Conservation (phyloP, 371 early-diverging fungal genomes). For the Paraphysoderma sedebokerense region DNA sequence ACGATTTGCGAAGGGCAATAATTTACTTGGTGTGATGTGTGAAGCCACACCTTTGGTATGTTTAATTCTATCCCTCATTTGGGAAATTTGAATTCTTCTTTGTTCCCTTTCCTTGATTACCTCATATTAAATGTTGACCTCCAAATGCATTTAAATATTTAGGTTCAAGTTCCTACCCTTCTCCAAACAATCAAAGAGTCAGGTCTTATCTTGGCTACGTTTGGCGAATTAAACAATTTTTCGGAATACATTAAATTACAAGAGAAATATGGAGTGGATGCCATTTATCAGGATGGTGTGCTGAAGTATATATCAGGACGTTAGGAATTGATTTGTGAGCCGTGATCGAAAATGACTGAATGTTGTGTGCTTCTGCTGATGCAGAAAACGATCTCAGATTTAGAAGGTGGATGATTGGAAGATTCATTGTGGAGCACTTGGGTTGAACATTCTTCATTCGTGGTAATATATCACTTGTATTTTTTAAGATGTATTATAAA, state of each 20-base stretch:
- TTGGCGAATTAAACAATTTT: slow-evolving; percentile 54
- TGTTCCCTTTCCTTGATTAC: neutral
- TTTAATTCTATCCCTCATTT: neutral
- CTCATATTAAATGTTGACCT: neutral
- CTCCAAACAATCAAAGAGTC: slow-evolving; percentile 76
- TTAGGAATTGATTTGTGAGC: no score
- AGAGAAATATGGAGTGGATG: slow-evolving; percentile 69
- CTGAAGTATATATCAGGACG: no score
- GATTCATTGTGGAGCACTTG: no score
- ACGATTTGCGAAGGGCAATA: slow-evolving; percentile 50
- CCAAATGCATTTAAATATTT: slow-evolving; percentile 3
- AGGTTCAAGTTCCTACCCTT: slow-evolving; percentile 72
- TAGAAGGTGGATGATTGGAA: no score
- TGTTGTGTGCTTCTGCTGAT: no score
- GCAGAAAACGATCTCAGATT: no score
- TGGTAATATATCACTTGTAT: no score
- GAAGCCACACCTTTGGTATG: slow-evolving; percentile 66
- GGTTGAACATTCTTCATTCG: no score
- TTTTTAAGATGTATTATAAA: no score
- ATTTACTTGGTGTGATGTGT: slow-evolving; percentile 74
- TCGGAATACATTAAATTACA: slow-evolving; percentile 42
- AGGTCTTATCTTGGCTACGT: slow-evolving; percentile 71
- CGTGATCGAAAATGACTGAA: no score
- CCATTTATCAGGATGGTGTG: slow-evolving; percentile 34
- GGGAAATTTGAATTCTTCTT: neutral